A percentile compares a stretch with the other conserved stretches of the same genome.
phyloP scores from a whole-genome alignment of 1,139 yeast species.

The Geotrichum phurueaensis region DNA sequence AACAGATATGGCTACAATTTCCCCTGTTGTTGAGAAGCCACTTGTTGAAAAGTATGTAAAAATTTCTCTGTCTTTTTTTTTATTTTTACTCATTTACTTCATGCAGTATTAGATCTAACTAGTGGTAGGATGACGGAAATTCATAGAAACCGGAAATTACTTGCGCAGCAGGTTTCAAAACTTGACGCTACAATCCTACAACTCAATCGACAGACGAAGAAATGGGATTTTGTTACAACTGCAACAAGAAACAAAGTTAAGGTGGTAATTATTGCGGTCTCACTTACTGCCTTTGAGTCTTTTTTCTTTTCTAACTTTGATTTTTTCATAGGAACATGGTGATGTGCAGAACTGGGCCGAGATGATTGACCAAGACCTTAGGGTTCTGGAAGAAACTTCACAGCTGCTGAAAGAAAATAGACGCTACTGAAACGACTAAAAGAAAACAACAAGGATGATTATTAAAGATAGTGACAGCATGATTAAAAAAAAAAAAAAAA shows the following conservation, averaged over 20 bases:
- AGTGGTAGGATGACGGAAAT: conserved; percentile 23
- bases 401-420: conserved; percentile 15
- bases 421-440: conserved; percentile 1
- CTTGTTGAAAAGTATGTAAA: conserved; percentile 22
- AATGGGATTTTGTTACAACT: conserved; percentile 21
- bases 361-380: conserved; percentile 43
- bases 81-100: neutral
- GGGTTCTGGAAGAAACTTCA: conserved; percentile 42
- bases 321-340: conserved; percentile 30
- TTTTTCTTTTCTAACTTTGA: neutral
- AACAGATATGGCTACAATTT: conserved; percentile 19
- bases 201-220: conserved; percentile 21
- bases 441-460: neutral
- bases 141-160: conserved; percentile 24
- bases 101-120: neutral
- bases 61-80: neutral
- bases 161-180: conserved; percentile 24
- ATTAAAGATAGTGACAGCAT: neutral
- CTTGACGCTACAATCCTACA: conserved; percentile 21
- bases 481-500: neutral
- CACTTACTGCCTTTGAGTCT: neutral
- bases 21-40: conserved; percentile 27
- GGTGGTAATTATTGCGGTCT: neutral
- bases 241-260: conserved; percentile 24
- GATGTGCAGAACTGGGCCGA: conserved; percentile 45